A percentile compares a stretch with the other conserved stretches of the same genome.
Evolutionary conservation across 163 green algal species (phyloP).

Genomic region (Scenedesmus sp.): DNA sequence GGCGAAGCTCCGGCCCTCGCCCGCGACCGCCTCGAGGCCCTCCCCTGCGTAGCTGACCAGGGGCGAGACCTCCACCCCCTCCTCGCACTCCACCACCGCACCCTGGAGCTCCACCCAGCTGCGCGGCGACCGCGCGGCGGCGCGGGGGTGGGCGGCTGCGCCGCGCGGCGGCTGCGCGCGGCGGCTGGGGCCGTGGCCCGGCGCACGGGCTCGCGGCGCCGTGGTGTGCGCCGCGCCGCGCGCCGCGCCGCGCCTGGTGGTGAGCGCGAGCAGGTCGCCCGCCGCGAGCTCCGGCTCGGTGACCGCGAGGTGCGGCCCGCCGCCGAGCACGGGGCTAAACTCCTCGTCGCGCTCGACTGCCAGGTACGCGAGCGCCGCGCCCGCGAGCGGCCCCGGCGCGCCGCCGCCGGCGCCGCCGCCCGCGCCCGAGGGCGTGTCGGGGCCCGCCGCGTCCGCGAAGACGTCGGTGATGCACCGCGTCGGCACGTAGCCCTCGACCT

Average conservation of each 20-base stretch:
- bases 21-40: conserved; percentile 6
- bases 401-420: background rate
- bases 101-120: conserved; percentile 41
- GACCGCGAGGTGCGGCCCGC: conserved; percentile 16
- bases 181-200: too few relatives aligned
- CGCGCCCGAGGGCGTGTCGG: background rate
- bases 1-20: conserved; percentile 6
- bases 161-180: too few relatives aligned
- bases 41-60: conserved; percentile 43
- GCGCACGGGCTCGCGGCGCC: too few relatives aligned
- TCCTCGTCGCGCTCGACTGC: conserved; percentile 33
- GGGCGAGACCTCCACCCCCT: conserved; percentile 44
- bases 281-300: conserved; percentile 21
- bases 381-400: background rate
- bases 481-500: conserved; percentile 32
- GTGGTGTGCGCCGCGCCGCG: too few relatives aligned
- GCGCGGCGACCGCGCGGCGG: background rate
- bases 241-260: conserved; percentile 1
- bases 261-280: conserved; percentile 23
- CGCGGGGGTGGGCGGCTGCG: background rate
- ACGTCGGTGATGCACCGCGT: conserved; percentile 23
- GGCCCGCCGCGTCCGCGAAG: background rate
- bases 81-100: conserved; percentile 23
- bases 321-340: conserved; percentile 20
- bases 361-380: conserved; percentile 12